Evolutionary conservation across 2,329 filamentous ascomycete genomes (phyloP).

Genomic region (Colletotrichum sansevieriae): DNA sequence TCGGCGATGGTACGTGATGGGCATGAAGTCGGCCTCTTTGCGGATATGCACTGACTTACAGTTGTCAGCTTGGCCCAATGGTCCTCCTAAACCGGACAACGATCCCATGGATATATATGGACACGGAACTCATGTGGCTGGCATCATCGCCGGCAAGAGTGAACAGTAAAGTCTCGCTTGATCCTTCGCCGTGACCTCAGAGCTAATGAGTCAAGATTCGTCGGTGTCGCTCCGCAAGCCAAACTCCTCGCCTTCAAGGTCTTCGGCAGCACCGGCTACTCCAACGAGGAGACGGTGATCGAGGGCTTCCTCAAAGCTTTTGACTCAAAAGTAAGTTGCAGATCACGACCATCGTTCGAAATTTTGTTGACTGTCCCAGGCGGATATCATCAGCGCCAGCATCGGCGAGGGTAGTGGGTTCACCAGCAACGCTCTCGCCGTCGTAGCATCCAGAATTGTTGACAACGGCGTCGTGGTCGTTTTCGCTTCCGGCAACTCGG

Average conservation of each 20-base stretch:
- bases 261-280: slow-evolving; percentile 38
- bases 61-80: slow-evolving; percentile 25
- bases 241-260: slow-evolving; percentile 48
- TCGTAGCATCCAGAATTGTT: slow-evolving; percentile 57
- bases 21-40: not conserved
- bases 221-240: slow-evolving; percentile 48
- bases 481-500: slow-evolving; percentile 65
- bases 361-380: not conserved
- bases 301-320: slow-evolving; percentile 53
- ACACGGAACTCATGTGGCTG: slow-evolving; percentile 47
- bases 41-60: not conserved
- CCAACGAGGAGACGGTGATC: slow-evolving; percentile 45
- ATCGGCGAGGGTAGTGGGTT: slow-evolving; percentile 56
- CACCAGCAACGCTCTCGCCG: slow-evolving; percentile 56
- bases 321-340: slow-evolving; percentile 46
- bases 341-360: fast-evolving
- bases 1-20: slow-evolving; percentile 25
- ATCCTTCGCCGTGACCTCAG: not conserved
- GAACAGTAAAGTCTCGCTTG: slow-evolving; percentile 25
- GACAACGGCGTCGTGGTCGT: slow-evolving; percentile 63
- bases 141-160: slow-evolving; percentile 48
- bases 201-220: slow-evolving; percentile 12
- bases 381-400: slow-evolving; percentile 58
- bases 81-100: slow-evolving; percentile 14
- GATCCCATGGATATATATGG: slow-evolving; percentile 19